A percentile compares a stretch with the other conserved stretches of the same genome.
phyloP scores from a whole-genome alignment of 176 grass and related monocot genomes.

The Phyllostachys edulis region DNA sequence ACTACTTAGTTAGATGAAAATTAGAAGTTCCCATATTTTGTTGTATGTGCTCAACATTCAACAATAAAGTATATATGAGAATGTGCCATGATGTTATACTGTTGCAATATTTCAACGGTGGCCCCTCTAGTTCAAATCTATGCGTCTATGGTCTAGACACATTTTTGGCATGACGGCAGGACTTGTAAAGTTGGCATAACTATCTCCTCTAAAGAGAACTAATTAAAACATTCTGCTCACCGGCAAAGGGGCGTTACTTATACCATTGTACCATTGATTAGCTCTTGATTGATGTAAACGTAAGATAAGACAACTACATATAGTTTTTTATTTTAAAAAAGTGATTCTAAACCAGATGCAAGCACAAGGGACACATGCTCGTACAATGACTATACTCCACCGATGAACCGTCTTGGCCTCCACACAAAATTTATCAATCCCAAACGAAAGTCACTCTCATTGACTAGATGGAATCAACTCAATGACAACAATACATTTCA shows the following conservation, averaged over 20 bases:
- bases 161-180: background rate
- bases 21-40: background rate
- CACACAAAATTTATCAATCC: background rate
- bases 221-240: background rate
- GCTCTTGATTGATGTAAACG: background rate
- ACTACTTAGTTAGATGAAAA: background rate
- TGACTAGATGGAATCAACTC: background rate
- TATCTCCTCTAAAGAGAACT: background rate
- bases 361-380: background rate
- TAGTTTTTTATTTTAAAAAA: no score
- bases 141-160: background rate
- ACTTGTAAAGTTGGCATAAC: background rate
- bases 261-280: background rate
- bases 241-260: background rate
- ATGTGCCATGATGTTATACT: background rate
- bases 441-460: background rate
- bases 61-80: background rate
- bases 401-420: background rate
- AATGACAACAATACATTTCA: background rate
- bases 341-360: background rate
- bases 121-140: background rate
- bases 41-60: background rate
- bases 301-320: background rate
- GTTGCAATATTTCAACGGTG: background rate
- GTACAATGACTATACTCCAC: background rate